These are phyloP conservation scores for Paramyrothecium roridum DNA, from an alignment of 2,329 filamentous ascomycete genomes.

Conservation along the genomic window DNA sequence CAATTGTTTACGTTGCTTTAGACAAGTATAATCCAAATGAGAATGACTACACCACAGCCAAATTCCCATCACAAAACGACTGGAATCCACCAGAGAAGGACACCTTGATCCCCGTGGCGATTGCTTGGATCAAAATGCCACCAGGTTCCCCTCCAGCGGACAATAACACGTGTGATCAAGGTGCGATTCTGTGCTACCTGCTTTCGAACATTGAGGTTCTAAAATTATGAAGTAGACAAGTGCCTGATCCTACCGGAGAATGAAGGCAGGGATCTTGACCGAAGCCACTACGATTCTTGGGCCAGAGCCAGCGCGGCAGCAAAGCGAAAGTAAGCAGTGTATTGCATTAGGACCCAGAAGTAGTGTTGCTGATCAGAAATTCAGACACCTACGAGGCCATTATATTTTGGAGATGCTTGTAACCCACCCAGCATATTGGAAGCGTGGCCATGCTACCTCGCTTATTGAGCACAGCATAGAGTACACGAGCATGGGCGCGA, in stretches of 20 bases:
- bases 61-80: not conserved
- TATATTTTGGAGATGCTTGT: constrained; percentile 4
- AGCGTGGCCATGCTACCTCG: constrained; percentile 1
- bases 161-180: not conserved
- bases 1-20: constrained; percentile 1
- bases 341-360: not conserved
- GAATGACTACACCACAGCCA: constrained; percentile 1
- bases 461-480: constrained; percentile 2
- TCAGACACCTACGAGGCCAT: not conserved
- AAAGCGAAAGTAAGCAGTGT: not conserved
- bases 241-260: too few relatives aligned
- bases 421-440: constrained; percentile 5
- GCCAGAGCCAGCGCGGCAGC: not conserved
- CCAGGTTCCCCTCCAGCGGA: not conserved
- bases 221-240: too few relatives aligned
- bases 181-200: too few relatives aligned
- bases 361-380: not conserved
- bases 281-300: not conserved
- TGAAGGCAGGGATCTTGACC: not conserved
- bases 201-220: too few relatives aligned
- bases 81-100: not conserved
- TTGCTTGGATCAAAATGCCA: not conserved
- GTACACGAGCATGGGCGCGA: not conserved
- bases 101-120: constrained; percentile 1
- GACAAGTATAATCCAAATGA: constrained; percentile 2